Evolutionary conservation across 2,329 filamentous ascomycete genomes (phyloP), one percentile per base, ranked within the genome.

Genomic region (Fusarium nurragi): DNA sequence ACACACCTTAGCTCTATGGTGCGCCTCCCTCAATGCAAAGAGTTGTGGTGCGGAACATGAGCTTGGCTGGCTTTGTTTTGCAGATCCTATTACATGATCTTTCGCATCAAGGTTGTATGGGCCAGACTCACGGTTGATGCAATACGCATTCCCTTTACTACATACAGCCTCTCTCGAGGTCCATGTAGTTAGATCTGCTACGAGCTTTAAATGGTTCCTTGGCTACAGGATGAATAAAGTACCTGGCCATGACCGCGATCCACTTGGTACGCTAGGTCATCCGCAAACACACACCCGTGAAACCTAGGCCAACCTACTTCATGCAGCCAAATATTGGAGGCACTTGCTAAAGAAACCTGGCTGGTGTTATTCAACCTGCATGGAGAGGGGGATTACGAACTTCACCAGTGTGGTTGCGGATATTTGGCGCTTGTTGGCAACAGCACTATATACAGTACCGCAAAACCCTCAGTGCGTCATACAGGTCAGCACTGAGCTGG

Each of bases 231-330:
- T 39, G 39, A 34, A 54, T 32, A 36, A 37, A 38, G 37, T 25
- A 43, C 28, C 47, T 60, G 28, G 48, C 19, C 34, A 52, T 53
- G 45, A 34, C 39, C 43, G 38, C 22, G 48, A 54, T 63, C 62
- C 63, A 58, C 63, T 19, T 38, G 28, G 16, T 30, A 54, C 19
- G 19, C 45, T 50, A 51, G 46, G 37, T 39, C 26, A 39, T 37
- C 41, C 47, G 22, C 56, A 51, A 53, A 38, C 39, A 59, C 54
- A 67, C 63, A 55, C 63, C 63, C 40, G 58, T 64, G 63, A 60
- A 44, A 54, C 26, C 55, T 21, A 39, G 34, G 22, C 34, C 30
- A 34, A n/a, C 30, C 16, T 54, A 45, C 32, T 53, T 34, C 36
- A 52, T 58, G 34, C 43, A 57, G 34, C 40, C 34, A 62, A 45